Evolutionary conservation across 2,329 filamentous ascomycete species (phyloP), one percentile per base, ranked within the genome.

Genomic region (Xylariaceae sp.): DNA sequence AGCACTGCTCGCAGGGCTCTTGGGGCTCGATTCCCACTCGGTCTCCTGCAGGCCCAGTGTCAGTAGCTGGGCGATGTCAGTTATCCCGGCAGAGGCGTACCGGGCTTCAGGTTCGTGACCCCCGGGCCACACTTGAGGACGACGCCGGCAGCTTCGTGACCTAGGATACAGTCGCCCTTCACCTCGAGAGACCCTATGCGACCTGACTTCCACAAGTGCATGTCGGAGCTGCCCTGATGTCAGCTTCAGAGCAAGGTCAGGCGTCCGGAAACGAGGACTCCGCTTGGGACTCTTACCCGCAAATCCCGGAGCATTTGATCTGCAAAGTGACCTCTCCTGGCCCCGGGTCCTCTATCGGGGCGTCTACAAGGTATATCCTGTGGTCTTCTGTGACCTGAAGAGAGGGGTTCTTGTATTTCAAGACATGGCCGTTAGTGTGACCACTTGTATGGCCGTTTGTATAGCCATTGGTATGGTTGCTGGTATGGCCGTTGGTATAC

Each of bases 181-280:
- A 85, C 72, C 2, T 76, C 68, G 2, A 84, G 66, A 2, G 71
- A 68, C 2, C 81, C 81, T 51, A 85, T 84, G 9, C 70, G 63
- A 16, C 81, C 81, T 1, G 68, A 64, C 50, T 78, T 78, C 80
- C 80, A 84, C 50, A 83, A 80, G 55, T 85, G 80, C 47, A 84
- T 72, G 50, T 84, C 80, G 1, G 78, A 83, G 28, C 73, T 77
- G 23, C 11, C 12, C 4, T 74, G 23, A n/a, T 24, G 6, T 24
- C 21, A 7, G 6, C 37, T 16, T 41, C 50, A 5, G 41, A 35
- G 23, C 41, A 4, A 18, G 11, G 28, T 32, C 14, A n/a, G 19
- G 21, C 9, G 2, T 23, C 19, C 17, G 30, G 11, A 14, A 21
- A 15, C 13, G 16, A 21, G 8, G 16, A 14, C 21, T 16, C 23